Evolutionary conservation across 192 early-diverging fungal genomes (phyloP).

Genomic region (Glomus cerebriforme): DNA sequence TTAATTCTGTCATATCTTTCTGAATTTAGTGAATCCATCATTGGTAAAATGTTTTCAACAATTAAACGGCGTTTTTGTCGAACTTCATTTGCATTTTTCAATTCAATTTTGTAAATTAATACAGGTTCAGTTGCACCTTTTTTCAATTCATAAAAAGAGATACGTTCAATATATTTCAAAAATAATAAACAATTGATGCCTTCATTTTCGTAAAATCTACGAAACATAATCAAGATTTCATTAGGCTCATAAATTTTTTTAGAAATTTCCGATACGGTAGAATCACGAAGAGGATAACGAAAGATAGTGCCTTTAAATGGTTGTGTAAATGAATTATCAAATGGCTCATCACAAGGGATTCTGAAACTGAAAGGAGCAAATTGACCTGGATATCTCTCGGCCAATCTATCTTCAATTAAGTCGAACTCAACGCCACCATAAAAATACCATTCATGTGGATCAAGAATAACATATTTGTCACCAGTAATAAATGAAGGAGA

Average conservation of each 20-base stretch:
- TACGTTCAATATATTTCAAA: background rate
- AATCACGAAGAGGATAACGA: background rate
- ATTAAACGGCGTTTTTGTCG: background rate
- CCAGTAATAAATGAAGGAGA: background rate
- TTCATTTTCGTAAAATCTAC: background rate
- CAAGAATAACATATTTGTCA: background rate
- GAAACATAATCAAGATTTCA: background rate
- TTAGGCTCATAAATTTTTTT: background rate
- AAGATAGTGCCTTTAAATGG: background rate
- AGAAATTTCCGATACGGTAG: background rate
- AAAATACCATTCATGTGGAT: background rate
- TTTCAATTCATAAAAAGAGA: background rate
- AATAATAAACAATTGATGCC: background rate
- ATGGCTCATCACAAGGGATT: background rate
- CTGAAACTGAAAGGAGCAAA: background rate
- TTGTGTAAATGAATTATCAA: too few species aligned
- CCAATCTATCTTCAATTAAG: background rate
- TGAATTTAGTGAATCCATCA: background rate
- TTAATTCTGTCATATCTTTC: too few species aligned
- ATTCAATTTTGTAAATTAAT: background rate
- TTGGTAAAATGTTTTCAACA: background rate
- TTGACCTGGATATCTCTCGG: background rate
- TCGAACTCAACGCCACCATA: background rate
- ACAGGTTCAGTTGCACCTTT: background rate
- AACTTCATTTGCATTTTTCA: background rate